phyloP scores from a whole-genome alignment of 1,139 yeast genomes.

The Ogataea hybrid region DNA sequence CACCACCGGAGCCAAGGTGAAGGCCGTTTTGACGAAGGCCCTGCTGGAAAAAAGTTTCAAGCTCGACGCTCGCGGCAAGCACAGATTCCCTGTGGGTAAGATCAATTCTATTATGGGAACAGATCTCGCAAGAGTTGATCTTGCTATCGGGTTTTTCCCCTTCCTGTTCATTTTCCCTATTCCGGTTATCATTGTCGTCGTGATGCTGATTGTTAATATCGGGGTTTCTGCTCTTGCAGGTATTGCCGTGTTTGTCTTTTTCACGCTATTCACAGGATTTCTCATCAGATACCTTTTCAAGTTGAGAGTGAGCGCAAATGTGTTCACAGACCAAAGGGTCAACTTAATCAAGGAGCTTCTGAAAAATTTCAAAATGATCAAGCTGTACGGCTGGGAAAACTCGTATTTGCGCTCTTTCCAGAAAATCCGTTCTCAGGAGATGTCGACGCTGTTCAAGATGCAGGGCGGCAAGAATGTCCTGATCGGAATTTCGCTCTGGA shows the following conservation, averaged over 20 bases:
- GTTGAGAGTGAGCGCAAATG: conserved; percentile 44
- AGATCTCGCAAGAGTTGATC: conserved; percentile 71
- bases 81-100: conserved; percentile 59
- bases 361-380: conserved; percentile 64
- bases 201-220: conserved; percentile 59
- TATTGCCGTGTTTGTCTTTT: conserved; percentile 42
- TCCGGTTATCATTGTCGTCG: conserved; percentile 53
- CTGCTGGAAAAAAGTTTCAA: conserved; percentile 61
- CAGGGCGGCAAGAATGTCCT: conserved; percentile 42
- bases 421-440: conserved; percentile 39
- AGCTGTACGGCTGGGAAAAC: conserved; percentile 74
- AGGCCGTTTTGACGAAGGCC: conserved; percentile 62
- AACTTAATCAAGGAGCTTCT: conserved; percentile 61
- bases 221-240: conserved; percentile 68
- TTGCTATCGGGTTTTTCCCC: conserved; percentile 55
- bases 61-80: conserved; percentile 58
- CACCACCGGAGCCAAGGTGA: conserved; percentile 63
- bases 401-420: conserved; percentile 44
- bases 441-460: conserved; percentile 39
- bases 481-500: conserved; percentile 41
- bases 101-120: conserved; percentile 72
- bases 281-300: conserved; percentile 40
- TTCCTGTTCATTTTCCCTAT: conserved; percentile 50
- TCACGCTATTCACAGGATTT: conserved; percentile 29
- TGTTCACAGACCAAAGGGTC: conserved; percentile 58